Base-by-base conservation (phyloP, 164 flowering plant species). In the Nymphaea thermarum region DNA sequence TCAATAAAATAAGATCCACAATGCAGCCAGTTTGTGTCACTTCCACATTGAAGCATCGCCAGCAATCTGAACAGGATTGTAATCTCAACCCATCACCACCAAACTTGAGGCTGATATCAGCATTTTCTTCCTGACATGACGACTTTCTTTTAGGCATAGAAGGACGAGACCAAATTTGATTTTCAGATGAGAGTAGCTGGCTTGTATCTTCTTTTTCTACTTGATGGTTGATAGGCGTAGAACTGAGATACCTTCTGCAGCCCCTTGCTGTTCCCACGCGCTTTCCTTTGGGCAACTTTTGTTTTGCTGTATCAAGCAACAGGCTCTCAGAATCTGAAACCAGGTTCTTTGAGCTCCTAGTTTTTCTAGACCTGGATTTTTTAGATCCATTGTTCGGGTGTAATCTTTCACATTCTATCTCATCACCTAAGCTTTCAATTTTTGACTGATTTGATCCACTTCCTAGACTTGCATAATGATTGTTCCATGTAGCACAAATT, bases 31-130 rank as follows among this genome's bases (percentile, higher is more conserved):
- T 71, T 71, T 71, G 73, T 63, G 65, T 68, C 66, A 82, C 81
- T 71, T 86, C 80, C 63, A 63, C 41, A 14, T 67, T 74, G 74
- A 81, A 79, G 74, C 90, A 86, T 43, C 73, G 80, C 96, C 87
- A 84, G 74, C 91, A 88, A 62, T 72, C 77, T 70, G 68, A 62
- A 51, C 71, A 75, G 62, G 72, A 51, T 70, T 80, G 79, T 66
- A 72, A 57, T 60, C 84, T 73, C 44, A 68, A 57, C 15, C 66
- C 74, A 68, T 75, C 82, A 76, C 65, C 62, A 25, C 67, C 75
- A 59, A 61, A 68, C 45, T 80, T 68, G 44, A 73, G 6, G 3
- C n/a, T 61, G 4, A 47, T 2, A 47, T 12, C 7, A 47, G 55
- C 55, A 47, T 47, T 2, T 7, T 2, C 55, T 47, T 47, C 12